A percentile compares a stretch with the other conserved stretches of the same genome.
Conservation (phyloP, 192 early-diverging fungal species). For the Gonapodya sp. region DNA sequence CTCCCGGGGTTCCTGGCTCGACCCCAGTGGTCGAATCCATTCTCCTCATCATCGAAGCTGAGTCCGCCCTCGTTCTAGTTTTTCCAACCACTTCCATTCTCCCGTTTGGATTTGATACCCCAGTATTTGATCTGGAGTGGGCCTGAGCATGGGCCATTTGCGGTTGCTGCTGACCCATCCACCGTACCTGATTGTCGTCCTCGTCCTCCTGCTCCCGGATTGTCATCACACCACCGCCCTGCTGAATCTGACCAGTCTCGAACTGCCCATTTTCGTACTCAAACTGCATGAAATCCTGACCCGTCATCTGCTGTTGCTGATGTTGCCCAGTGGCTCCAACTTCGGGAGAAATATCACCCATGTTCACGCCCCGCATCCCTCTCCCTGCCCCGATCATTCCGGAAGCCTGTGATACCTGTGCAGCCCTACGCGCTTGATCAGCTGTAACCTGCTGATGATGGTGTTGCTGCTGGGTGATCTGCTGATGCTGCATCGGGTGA, state of each 20-base stretch:
- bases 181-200: no score
- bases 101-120: no score
- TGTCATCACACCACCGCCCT: no score
- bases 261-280: no score
- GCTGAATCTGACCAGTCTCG: no score
- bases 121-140: no score
- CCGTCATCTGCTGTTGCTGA: neutral
- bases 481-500: neutral
- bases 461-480: neutral
- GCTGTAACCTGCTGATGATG: neutral
- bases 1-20: neutral
- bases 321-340: neutral
- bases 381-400: neutral
- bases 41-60: neutral
- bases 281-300: neutral
- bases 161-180: no score
- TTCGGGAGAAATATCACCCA: neutral
- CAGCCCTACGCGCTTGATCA: neutral
- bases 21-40: neutral
- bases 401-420: neutral
- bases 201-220: no score
- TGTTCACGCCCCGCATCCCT: neutral
- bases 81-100: no score
- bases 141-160: no score
- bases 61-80: no score